Percentiles rank a stretch among this genome's conserved stretches.
Conservation (phyloP, 2,329 filamentous ascomycete species). For the Aspergillus sp. region DNA sequence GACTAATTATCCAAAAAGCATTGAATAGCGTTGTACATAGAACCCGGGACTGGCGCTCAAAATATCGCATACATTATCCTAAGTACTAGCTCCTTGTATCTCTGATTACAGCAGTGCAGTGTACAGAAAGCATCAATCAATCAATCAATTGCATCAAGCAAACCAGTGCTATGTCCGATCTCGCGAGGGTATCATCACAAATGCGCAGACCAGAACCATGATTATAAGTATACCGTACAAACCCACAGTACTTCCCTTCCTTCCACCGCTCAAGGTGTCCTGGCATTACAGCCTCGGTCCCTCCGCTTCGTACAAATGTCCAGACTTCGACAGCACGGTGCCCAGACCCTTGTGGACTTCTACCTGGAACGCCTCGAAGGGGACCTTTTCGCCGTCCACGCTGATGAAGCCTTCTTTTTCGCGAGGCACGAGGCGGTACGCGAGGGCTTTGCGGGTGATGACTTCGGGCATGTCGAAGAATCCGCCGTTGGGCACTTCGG, state of each 20-base stretch:
- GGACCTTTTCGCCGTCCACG: slow-evolving; percentile 83
- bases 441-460: slow-evolving; percentile 76
- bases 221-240: slow-evolving; percentile 3
- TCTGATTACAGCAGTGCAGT: background rate
- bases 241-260: too few species aligned
- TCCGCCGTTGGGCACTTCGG: slow-evolving; percentile 62
- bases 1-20: slow-evolving; percentile 40
- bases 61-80: too few species aligned
- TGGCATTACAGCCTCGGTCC: slow-evolving; percentile 19
- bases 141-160: slow-evolving; percentile 6
- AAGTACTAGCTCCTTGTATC: too few species aligned
- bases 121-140: background rate
- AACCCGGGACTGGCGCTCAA: background rate
- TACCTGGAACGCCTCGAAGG: slow-evolving; percentile 84
- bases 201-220: slow-evolving; percentile 13
- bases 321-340: slow-evolving; percentile 72
- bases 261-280: too few species aligned
- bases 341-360: slow-evolving; percentile 80
- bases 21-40: slow-evolving; percentile 1
- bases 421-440: slow-evolving; percentile 75
- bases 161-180: slow-evolving; percentile 11
- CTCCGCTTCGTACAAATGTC: slow-evolving; percentile 60
- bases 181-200: slow-evolving; percentile 28
- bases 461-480: slow-evolving; percentile 77
- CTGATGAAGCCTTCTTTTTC: slow-evolving; percentile 75